Conservation (phyloP, 2,329 filamentous ascomycete genomes). For the Massarina eburnea region DNA sequence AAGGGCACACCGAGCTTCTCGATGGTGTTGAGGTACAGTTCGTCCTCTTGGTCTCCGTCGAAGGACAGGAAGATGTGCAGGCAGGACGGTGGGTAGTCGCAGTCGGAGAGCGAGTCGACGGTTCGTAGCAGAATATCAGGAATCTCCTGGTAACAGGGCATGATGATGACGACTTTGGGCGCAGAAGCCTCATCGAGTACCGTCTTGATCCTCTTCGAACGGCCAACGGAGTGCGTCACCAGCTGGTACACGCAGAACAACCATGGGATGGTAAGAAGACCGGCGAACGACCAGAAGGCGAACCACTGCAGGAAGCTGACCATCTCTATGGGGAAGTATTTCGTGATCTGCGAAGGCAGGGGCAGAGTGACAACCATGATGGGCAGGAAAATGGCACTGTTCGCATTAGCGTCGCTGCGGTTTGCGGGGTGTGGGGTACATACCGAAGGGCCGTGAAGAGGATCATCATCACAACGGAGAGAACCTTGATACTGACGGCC, state of each 20-base stretch:
- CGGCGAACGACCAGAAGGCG: conserved; percentile 90
- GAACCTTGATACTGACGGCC: conserved; percentile 76
- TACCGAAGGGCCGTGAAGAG: conserved; percentile 78
- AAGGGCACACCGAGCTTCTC: conserved; percentile 80
- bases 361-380: conserved; percentile 94
- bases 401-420: conserved; percentile 18
- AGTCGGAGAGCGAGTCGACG: conserved; percentile 87
- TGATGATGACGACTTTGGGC: conserved; percentile 92
- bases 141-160: conserved; percentile 95
- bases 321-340: conserved; percentile 70
- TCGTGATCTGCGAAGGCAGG: conserved; percentile 70
- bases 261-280: conserved; percentile 85
- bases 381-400: conserved; percentile 80
- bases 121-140: conserved; percentile 82
- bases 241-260: conserved; percentile 90
- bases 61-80: conserved; percentile 96
- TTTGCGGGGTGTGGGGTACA: conserved; percentile 13
- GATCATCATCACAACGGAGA: conserved; percentile 74
- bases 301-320: conserved; percentile 85
- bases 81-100: conserved; percentile 88
- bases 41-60: conserved; percentile 85
- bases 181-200: conserved; percentile 82
- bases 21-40: conserved; percentile 84
- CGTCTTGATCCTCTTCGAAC: conserved; percentile 78
- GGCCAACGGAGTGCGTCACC: conserved; percentile 81